These are phyloP conservation scores for sweet orange (Citrus sinensis) DNA, from an alignment of 345 rosid genomes.

Conservation along the genomic window DNA sequence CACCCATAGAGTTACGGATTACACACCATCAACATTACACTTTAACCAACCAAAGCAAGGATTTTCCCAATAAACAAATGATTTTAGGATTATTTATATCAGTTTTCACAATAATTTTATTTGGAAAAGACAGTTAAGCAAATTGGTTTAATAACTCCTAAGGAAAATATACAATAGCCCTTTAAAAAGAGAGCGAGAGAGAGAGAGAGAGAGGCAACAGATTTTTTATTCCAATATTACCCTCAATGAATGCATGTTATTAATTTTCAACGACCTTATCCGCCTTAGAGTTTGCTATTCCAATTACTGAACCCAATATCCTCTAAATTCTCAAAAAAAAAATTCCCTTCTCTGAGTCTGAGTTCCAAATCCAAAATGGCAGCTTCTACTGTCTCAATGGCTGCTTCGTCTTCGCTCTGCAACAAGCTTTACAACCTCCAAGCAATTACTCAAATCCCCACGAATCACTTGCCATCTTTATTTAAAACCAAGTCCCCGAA, in stretches of 20 bases:
- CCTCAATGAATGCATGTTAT: neutral
- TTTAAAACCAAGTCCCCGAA: slow-evolving; percentile 30
- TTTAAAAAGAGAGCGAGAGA: too few species aligned
- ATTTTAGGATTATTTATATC: too few species aligned
- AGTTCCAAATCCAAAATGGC: slow-evolving; percentile 13
- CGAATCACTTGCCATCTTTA: slow-evolving; percentile 21
- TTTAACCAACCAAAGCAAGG: too few species aligned
- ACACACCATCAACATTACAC: too few species aligned
- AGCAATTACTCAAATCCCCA: slow-evolving; percentile 9
- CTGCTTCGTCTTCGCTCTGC: slow-evolving; percentile 34
- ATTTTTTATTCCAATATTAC: neutral
- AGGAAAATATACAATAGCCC: too few species aligned
- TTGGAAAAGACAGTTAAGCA: too few species aligned
- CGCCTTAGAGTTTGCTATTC: neutral
- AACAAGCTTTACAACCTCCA: slow-evolving; percentile 25
- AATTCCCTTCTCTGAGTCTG: neutral
- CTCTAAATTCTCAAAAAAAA: neutral
- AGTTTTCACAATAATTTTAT: too few species aligned
- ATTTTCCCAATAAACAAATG: too few species aligned
- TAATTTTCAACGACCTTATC: slow-evolving; percentile 20
- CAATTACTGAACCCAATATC: neutral
- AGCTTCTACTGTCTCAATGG: slow-evolving; percentile 24
- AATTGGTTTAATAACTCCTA: too few species aligned
- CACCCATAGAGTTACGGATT: too few species aligned
- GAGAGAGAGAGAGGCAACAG: too few species aligned